These are phyloP conservation scores for Stephanodiscus minutulus DNA, from an alignment of 108 stramenopile species.

Conservation along the genomic window DNA sequence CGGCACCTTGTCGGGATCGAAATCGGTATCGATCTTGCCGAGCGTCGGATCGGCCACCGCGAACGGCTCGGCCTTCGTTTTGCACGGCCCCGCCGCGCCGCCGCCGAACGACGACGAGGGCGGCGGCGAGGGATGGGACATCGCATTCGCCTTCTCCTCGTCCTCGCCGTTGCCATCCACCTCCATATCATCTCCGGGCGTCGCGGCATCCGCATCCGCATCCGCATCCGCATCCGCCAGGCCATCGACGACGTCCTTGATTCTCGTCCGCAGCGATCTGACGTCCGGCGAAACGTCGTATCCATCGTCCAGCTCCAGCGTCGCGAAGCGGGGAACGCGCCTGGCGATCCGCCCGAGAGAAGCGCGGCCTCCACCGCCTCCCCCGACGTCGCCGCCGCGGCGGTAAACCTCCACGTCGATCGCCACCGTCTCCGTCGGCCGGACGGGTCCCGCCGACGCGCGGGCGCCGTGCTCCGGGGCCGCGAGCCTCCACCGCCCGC, in stretches of 20 bases:
- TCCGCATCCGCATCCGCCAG: slow-evolving; percentile 26
- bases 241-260: slow-evolving; percentile 12
- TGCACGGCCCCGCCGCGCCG: slow-evolving; percentile 12
- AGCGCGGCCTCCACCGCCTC: slow-evolving; percentile 7
- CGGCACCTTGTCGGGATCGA: slow-evolving; percentile 81
- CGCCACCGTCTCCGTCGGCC: slow-evolving; percentile 73
- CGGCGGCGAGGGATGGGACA: too few species aligned
- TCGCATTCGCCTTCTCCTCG: background rate
- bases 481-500: slow-evolving; percentile 73
- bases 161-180: slow-evolving; percentile 15
- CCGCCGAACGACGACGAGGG: background rate
- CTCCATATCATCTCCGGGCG: slow-evolving; percentile 29
- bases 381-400: slow-evolving; percentile 52
- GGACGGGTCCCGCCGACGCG: slow-evolving; percentile 49
- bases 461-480: slow-evolving; percentile 85
- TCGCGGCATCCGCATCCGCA: slow-evolving; percentile 10
- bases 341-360: slow-evolving; percentile 62
- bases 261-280: slow-evolving; percentile 12
- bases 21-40: slow-evolving; percentile 74
- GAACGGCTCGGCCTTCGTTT: slow-evolving; percentile 78
- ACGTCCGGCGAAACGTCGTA: slow-evolving; percentile 46
- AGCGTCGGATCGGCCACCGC: slow-evolving; percentile 81
- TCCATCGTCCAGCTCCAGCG: slow-evolving; percentile 70
- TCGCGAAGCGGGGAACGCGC: slow-evolving; percentile 81
- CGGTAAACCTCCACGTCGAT: slow-evolving; percentile 85